These are phyloP conservation scores for Paramarasmius palmivorus DNA, from an alignment of 1,284 basidiomycete species.

Conservation along the genomic window DNA sequence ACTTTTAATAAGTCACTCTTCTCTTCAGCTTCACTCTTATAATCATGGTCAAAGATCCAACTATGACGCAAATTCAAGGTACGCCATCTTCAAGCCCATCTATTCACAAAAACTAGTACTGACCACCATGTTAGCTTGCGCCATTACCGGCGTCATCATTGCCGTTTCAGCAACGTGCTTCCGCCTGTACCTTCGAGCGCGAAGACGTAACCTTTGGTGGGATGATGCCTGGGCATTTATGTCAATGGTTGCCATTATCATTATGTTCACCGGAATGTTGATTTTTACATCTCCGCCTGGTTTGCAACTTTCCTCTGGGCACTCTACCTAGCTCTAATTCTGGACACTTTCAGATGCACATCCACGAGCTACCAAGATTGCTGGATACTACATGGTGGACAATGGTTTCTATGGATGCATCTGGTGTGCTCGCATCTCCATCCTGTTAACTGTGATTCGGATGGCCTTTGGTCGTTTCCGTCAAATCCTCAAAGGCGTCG, in stretches of 20 bases:
- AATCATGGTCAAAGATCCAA: no score
- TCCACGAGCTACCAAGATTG: constrained; percentile 10
- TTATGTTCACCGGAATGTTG: neutral
- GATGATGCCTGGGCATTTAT: constrained; percentile 2
- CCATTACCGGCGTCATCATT: no score
- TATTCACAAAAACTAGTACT: no score
- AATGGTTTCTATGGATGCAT: constrained; percentile 20
- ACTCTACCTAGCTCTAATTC: neutral
- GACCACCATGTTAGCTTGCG: no score
- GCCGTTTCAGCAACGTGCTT: no score
- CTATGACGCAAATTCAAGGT: no score
- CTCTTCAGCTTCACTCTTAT: no score
- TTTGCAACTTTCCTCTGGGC: neutral
- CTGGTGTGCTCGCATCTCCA: constrained; percentile 25
- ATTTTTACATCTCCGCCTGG: neutral
- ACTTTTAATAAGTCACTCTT: no score
- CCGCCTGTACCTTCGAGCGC: no score
- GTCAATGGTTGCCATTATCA: neutral
- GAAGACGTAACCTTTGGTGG: neutral
- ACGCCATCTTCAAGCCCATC: no score
- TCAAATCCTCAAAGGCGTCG: constrained; percentile 16
- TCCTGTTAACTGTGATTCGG: constrained; percentile 25
- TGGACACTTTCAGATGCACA: constrained; percentile 9
- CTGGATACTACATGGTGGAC: constrained; percentile 18
- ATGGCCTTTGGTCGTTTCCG: constrained; percentile 18